phyloP scores from a whole-genome alignment of 106 monocot species.

The Dendrobium nobile region DNA sequence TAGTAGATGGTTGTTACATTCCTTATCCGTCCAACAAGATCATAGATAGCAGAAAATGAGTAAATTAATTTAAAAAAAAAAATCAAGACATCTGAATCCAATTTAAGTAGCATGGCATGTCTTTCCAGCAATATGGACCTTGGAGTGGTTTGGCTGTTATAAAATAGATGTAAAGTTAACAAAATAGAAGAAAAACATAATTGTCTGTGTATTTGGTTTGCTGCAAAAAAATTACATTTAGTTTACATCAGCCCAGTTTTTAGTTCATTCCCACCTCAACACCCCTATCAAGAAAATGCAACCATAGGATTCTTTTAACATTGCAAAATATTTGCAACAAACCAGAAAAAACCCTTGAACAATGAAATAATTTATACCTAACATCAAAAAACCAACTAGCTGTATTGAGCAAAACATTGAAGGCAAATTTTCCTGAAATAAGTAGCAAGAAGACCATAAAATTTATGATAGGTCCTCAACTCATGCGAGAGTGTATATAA shows the following conservation, averaged over 20 bases:
- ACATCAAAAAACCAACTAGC: neutral
- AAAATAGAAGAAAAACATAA: neutral
- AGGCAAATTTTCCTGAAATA: neutral
- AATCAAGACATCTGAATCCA: neutral
- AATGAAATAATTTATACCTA: too few species aligned
- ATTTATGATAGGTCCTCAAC: neutral
- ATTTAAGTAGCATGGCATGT: neutral
- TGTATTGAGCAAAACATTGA: neutral
- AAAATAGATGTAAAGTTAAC: neutral
- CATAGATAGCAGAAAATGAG: neutral
- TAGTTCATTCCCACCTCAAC: neutral
- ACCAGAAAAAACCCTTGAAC: too few species aligned
- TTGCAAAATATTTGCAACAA: too few species aligned
- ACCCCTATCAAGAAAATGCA: neutral
- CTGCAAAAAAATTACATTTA: neutral
- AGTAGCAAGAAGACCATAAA: neutral
- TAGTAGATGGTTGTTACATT: neutral
- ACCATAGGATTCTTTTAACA: too few species aligned
- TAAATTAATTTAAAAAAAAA: neutral
- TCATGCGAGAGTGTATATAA: neutral
- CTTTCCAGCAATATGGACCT: neutral
- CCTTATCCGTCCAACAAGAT: neutral
- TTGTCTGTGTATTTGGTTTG: neutral
- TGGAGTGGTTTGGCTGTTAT: neutral
- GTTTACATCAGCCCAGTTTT: neutral